Base-by-base conservation (phyloP, 2,329 filamentous ascomycete species). In the Thermothelomyces thermophilus region DNA sequence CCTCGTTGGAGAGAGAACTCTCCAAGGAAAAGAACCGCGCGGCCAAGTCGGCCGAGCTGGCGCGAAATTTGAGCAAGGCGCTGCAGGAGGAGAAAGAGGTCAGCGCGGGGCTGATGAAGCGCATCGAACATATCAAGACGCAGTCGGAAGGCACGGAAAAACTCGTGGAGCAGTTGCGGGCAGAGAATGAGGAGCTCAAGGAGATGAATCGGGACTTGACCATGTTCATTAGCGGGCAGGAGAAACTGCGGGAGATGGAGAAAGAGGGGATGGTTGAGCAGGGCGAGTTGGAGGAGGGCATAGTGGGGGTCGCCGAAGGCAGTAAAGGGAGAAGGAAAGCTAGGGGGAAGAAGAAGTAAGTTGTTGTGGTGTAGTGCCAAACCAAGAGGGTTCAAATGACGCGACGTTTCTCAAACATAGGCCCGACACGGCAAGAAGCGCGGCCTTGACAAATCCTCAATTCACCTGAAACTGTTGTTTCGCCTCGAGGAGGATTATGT, bases 11-110 rank as follows among this genome's bases (percentile, higher is more conserved):
- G 64, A 82, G 80, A 24, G 86, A 90, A 26, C 72, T 87, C 3
- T 77, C 76, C 31, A 81, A 88, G 3, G 80, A 87, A 51, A 79
- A 81, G 52, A 77, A 74, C 34, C 83, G 84, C 19, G 84, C 84
- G 0, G 74, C 77, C 46, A 89, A 87, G 62, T 84, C 87, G 34
- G 80, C 87, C 46, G 79, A 83, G 35, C 75, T 96, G 60, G 87
- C 90, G 0, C 77, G 89, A 16, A 84, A 75, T 37, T 72, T 97
- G 54, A 79, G 86, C 48, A 84, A 84, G 62, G 80, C 87, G 56
- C 80, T 88, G 50, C 83, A 86, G 52, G 91, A 96, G 66, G 91
- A 97, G 69, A 93, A 95, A 68, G 79, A 82, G 14, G 82, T 97
- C 46, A 87, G 83, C 46, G 83, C 89, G 57, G 86, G 86, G 2